Percentiles rank a stretch among this genome's conserved stretches.
Evolutionary conservation across 2,329 filamentous ascomycete genomes (phyloP).

Genomic region (Stagonosporopsis vannaccii): DNA sequence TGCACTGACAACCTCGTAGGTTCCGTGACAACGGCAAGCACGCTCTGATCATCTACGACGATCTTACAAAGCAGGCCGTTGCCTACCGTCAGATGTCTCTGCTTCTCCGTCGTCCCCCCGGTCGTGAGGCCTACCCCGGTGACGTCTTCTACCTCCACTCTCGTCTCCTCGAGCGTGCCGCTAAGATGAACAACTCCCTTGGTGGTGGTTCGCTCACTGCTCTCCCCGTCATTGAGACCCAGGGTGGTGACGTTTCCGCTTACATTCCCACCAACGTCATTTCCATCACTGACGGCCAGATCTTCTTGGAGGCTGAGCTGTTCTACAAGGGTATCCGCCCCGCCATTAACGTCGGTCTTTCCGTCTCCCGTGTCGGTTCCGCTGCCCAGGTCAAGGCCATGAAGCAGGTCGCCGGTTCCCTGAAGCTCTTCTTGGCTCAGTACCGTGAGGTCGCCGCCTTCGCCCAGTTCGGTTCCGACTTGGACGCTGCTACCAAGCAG

Average conservation of each 20-base stretch:
- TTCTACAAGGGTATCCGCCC: constrained; percentile 99
- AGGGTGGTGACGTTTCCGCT: constrained; percentile 99
- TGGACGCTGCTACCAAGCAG: constrained; percentile 99
- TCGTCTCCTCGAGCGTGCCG: constrained; percentile 97
- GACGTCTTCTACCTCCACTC: constrained; percentile 63
- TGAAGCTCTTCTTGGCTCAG: constrained; percentile 99
- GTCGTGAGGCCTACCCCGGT: constrained; percentile 99
- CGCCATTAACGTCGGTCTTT: constrained; percentile 99
- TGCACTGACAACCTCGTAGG: constrained; percentile 11
- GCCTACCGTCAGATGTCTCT: constrained; percentile 99
- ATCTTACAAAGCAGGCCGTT: constrained; percentile 97
- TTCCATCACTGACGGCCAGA: constrained; percentile 99
- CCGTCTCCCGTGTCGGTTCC: constrained; percentile 99
- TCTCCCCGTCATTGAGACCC: constrained; percentile 93
- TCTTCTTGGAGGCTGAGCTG: constrained; percentile 98
- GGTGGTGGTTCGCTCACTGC: constrained; percentile 97
- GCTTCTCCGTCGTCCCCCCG: constrained; percentile 93
- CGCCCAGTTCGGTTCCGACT: constrained; percentile 99
- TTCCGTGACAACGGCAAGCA: constrained; percentile 90
- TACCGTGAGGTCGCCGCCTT: constrained; percentile 99
- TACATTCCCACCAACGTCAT: constrained; percentile 99
- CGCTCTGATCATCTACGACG: constrained; percentile 89
- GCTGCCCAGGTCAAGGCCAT: constrained; percentile 99
- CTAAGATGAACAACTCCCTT: constrained; percentile 97
- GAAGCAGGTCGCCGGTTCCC: constrained; percentile 99